Evolutionary conservation across 2,329 filamentous ascomycete species (phyloP), one percentile per base, ranked within the genome.

Genomic region (Aspergillus sergii): DNA sequence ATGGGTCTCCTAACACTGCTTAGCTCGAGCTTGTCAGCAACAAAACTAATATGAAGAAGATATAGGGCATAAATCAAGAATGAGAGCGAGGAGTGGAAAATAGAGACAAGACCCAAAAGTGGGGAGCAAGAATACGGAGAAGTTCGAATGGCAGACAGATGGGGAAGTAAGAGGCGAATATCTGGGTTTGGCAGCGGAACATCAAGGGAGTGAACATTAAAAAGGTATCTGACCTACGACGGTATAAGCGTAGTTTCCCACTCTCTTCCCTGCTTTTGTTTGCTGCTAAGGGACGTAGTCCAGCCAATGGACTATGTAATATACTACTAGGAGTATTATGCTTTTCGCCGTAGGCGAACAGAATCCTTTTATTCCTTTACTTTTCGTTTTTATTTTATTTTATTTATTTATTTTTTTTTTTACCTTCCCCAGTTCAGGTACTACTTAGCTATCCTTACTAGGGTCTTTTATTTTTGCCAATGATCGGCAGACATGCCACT

Each of bases 161-260:
- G 55, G 43, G 56, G 23, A 16, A 48, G 41, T 48, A 26, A 46
- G 41, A 58, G 56, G 56, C 56, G 39, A 58, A 58, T 23, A 19
- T 21, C n/a, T 39, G 53, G 32, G 14, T 26, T 26, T 28, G 21
- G 46, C 34, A 36, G 34, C 34, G 34, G 14, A 51, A 51, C 5
- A 51, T 51, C 26, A 43, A 14, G n/a, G 26, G 39, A 26, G 26
- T 12, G 39, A 8, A 8, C 23, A 36, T 14, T 23, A 50, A 50
- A 34, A 48, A 16, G 14, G 34, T 28, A 57, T 19, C 14, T 28
- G 26, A 46, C 39, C 19, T n/a, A 57, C 39, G 28, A 28, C 28
- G 8, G 16, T 51, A 28, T 51, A 16, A 32, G 48, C 48, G 14
- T 30, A 28, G 48, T 4, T n/a, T 41, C 39, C 39, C 39, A n/a